phyloP scores from a whole-genome alignment of 768 basidiomycete genomes.

The Holtermannia corniformis region DNA sequence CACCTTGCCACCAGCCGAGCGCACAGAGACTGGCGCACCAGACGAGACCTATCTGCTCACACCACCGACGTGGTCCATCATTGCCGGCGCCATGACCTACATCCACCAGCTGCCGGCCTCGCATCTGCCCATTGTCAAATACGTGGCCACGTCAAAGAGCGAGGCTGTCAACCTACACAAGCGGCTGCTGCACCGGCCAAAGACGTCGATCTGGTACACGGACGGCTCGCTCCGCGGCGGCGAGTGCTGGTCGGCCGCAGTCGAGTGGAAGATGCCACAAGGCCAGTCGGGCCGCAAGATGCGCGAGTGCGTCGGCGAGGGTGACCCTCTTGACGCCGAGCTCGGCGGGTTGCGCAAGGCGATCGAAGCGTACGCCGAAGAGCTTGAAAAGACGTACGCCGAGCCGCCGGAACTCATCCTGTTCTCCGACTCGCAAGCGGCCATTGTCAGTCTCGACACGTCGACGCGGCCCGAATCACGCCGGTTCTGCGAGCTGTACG shows the following conservation, averaged over 20 bases:
- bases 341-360: conserved; percentile 38
- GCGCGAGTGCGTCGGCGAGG: conserved; percentile 28
- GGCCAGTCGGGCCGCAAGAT: conserved; percentile 30
- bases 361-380: conserved; percentile 31
- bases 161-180: conserved; percentile 28
- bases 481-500: conserved; percentile 33
- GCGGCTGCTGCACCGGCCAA: conserved; percentile 16
- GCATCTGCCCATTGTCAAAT: conserved; percentile 31
- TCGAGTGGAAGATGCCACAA: conserved; percentile 34
- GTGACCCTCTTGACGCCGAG: conserved; percentile 35
- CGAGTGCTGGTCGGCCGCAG: conserved; percentile 37
- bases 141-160: conserved; percentile 21
- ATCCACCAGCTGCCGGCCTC: conserved; percentile 25
- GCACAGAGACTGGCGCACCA: not conserved
- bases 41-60: conserved; percentile 10
- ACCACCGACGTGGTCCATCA: conserved; percentile 16
- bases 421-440: conserved; percentile 39
- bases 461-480: conserved; percentile 31
- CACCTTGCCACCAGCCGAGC: not conserved
- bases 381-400: conserved; percentile 22
- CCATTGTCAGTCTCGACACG: conserved; percentile 36
- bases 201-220: conserved; percentile 29
- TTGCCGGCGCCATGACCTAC: conserved; percentile 18
- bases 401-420: conserved; percentile 32
- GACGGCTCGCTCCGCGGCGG: conserved; percentile 32